Percentiles rank a stretch among this genome's conserved stretches.
Conservation (phyloP, 139 green algal species). For the Ettlia oleoabundans region DNA sequence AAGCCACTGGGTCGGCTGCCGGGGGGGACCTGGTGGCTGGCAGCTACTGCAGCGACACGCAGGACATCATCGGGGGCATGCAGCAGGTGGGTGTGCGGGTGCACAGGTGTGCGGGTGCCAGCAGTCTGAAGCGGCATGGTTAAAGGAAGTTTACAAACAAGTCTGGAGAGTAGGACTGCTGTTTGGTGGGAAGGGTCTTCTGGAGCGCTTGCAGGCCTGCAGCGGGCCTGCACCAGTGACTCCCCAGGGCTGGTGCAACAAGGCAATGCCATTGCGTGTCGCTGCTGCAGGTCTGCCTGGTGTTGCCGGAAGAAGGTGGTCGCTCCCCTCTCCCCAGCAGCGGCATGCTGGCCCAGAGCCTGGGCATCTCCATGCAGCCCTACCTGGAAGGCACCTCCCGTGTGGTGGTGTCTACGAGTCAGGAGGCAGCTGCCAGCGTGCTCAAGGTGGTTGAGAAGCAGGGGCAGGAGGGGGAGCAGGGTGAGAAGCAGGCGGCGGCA, state of each 20-base stretch:
- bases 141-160: too few species aligned
- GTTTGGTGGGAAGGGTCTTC: too few species aligned
- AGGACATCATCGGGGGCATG: conserved; percentile 63
- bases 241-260: not conserved
- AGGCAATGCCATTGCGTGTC: not conserved
- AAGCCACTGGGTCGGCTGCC: not conserved
- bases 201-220: too few species aligned
- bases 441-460: not conserved
- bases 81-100: conserved; percentile 41
- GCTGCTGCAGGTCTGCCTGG: conserved; percentile 19
- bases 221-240: too few species aligned
- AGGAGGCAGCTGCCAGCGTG: not conserved
- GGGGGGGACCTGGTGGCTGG: conserved; percentile 5
- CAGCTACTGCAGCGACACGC: conserved; percentile 47
- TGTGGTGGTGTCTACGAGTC: not conserved
- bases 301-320: not conserved
- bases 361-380: conserved; percentile 19
- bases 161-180: too few species aligned
- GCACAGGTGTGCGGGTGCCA: not conserved
- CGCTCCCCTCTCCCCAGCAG: not conserved
- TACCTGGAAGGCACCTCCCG: conserved; percentile 7
- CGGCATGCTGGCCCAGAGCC: not conserved
- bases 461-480: not conserved
- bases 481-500: not conserved
- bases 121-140: too few species aligned